Evolutionary conservation across 495 filamentous ascomycete species (phyloP), one percentile per base, ranked within the genome.

Genomic region (Hyphodiscus hymeniophilus): DNA sequence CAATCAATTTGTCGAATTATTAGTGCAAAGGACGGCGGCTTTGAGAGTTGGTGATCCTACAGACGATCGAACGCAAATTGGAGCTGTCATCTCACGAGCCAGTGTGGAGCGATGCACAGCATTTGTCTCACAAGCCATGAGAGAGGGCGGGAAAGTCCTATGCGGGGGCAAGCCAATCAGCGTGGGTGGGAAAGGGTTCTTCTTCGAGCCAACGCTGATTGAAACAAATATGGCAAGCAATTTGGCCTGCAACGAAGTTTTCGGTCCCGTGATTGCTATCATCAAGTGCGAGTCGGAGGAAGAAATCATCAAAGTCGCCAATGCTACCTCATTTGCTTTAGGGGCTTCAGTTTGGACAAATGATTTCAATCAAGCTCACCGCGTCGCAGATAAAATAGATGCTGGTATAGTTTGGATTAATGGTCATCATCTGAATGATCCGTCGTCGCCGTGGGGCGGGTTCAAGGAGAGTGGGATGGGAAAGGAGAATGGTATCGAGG

Each of bases 401-500:
- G 70, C 75, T 0, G 78, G 78, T 0, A 79, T 80, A 49, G 74
- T 75, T 12, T 80, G 78, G 77, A 71, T 79, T 20, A 81, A 81
- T 51, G 76, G 74, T 10, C 76, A 81, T 57, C 76, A 81, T 58
- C 62, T 54, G 23, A 54, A 50, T 48, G 87, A 91, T 63, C 79
- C 80, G 60, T 83, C 84, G 1, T 69, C 83, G 50, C 86, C 86
- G 50, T 96, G 95, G 60, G 91, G 90, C 23, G 91, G 90, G 45
- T 85, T 96, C 30, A 95, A 96, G 66, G 73, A 86, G 65, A 89
- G 84, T 60, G 90, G 90, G 10, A 92, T 95, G 54, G 90, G 91
- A 8, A 68, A 89, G 32, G 90, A 96, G 67, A 90, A 94, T 60
- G 91, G 91, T 4, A 82, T 92, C 54, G 85, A 87, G 15, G 91